These are phyloP conservation scores for Boletus mariae DNA, from an alignment of 1,284 basidiomycete genomes.

Conservation along the genomic window DNA sequence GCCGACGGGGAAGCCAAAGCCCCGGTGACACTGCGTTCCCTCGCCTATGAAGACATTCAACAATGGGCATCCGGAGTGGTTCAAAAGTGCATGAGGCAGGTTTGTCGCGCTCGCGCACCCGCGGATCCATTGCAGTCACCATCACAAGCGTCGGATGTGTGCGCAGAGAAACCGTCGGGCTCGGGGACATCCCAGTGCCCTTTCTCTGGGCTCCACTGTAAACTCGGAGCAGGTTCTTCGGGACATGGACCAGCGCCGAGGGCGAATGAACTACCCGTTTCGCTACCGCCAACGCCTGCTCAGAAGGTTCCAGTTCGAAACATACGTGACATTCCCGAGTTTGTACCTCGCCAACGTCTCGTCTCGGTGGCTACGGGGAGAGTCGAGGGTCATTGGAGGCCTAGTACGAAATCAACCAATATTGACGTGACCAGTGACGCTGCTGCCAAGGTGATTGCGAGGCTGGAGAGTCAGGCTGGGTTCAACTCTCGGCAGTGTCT, in stretches of 20 bases:
- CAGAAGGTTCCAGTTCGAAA: constrained; percentile 11
- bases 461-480: constrained; percentile 21
- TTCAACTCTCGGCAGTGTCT: constrained; percentile 4
- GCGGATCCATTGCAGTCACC: constrained; percentile 20
- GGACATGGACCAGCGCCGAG: background rate
- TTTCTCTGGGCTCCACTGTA: constrained; percentile 37
- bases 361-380: background rate
- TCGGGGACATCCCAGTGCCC: constrained; percentile 37
- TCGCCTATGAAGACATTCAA: constrained; percentile 26
- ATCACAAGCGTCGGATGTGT: constrained; percentile 28
- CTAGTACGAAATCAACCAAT: background rate
- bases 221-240: constrained; percentile 2
- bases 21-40: constrained; percentile 11
- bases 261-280: background rate
- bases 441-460: constrained; percentile 23
- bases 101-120: constrained; percentile 9
- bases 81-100: constrained; percentile 24
- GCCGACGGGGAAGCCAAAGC: constrained; percentile 8
- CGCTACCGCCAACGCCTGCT: background rate
- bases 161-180: constrained; percentile 28
- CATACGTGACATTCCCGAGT: constrained; percentile 24
- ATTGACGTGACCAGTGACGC: constrained; percentile 12
- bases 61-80: constrained; percentile 27
- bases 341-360: constrained; percentile 25
- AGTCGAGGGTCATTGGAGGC: background rate